These are phyloP conservation scores for Porcisia hertigi DNA, from an alignment of 208 protist species.

Conservation along the genomic window DNA sequence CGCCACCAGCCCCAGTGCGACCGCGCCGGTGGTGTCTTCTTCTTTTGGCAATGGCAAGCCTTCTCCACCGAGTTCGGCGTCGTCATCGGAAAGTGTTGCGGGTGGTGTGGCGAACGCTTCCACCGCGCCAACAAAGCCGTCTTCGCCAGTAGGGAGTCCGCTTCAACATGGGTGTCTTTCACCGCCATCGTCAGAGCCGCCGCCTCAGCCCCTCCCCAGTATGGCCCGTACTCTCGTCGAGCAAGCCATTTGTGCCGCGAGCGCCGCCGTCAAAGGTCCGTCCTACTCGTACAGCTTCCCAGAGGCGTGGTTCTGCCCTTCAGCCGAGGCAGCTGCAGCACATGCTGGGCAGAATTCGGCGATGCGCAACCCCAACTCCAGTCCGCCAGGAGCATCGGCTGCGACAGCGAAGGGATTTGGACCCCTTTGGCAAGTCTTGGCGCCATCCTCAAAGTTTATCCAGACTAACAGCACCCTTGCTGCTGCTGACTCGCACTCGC, in stretches of 20 bases:
- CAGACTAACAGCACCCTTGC: not conserved
- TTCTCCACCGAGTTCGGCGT: not conserved
- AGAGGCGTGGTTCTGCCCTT: not conserved
- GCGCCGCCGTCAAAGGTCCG: not conserved
- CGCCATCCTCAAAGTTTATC: not conserved
- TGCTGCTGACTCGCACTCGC: not conserved
- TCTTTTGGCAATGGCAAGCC: not conserved
- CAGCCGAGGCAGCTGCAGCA: not conserved
- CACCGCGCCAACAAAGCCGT: not conserved
- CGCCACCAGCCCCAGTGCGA: not conserved
- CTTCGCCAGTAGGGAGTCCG: not conserved
- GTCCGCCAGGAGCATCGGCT: not conserved
- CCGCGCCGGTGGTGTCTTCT: not conserved
- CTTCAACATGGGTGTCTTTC: not conserved
- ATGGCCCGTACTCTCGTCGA: not conserved
- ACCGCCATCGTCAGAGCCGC: not conserved
- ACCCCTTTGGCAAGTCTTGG: not conserved
- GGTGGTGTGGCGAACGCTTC: not conserved
- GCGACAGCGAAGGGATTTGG: not conserved
- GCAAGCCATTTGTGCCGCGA: not conserved
- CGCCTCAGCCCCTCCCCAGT: too few relatives aligned
- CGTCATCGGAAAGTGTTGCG: not conserved
- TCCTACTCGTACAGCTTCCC: slow-evolving; percentile 5
- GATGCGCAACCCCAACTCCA: not conserved
- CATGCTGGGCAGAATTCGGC: not conserved